phyloP scores from a whole-genome alignment of 305 asterid genomes.

The Stenogyne calaminthoides region DNA sequence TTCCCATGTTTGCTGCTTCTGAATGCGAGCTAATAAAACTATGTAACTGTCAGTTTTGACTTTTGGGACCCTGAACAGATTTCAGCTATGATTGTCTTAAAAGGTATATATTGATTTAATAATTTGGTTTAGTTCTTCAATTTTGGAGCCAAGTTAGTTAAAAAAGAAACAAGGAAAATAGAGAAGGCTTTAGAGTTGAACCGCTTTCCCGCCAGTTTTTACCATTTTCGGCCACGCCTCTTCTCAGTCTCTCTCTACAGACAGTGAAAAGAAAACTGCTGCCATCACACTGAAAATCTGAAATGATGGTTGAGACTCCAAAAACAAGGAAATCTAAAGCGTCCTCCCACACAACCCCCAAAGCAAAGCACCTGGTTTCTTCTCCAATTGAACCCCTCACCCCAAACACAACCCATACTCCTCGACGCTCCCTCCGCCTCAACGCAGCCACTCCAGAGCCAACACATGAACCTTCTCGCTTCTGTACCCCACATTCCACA shows the following conservation, averaged over 20 bases:
- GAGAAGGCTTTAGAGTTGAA: too few relatives aligned
- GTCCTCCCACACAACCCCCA: constrained; percentile 11
- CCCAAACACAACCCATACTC: background rate
- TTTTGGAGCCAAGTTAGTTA: too few relatives aligned
- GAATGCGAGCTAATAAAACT: constrained; percentile 13
- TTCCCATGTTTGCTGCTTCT: constrained; percentile 11
- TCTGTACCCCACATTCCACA: constrained; percentile 36
- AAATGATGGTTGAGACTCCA: constrained; percentile 14
- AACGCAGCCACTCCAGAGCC: background rate
- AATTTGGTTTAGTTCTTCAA: background rate
- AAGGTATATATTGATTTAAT: background rate
- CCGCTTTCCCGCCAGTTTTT: too few relatives aligned
- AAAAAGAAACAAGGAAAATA: too few relatives aligned
- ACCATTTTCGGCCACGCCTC: too few relatives aligned
- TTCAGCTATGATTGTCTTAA: constrained; percentile 6
- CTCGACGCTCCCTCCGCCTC: background rate
- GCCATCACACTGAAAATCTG: background rate
- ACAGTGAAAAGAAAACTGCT: too few relatives aligned
- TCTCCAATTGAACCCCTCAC: background rate
- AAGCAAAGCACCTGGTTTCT: constrained; percentile 18
- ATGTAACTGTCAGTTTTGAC: background rate
- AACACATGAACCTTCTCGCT: background rate
- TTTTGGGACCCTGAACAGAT: constrained; percentile 4
- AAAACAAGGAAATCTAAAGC: constrained; percentile 2
- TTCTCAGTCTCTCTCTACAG: too few relatives aligned